These are phyloP conservation scores for Oryza longistaminata DNA, from an alignment of 176 grass and related monocot species.

Conservation along the genomic window DNA sequence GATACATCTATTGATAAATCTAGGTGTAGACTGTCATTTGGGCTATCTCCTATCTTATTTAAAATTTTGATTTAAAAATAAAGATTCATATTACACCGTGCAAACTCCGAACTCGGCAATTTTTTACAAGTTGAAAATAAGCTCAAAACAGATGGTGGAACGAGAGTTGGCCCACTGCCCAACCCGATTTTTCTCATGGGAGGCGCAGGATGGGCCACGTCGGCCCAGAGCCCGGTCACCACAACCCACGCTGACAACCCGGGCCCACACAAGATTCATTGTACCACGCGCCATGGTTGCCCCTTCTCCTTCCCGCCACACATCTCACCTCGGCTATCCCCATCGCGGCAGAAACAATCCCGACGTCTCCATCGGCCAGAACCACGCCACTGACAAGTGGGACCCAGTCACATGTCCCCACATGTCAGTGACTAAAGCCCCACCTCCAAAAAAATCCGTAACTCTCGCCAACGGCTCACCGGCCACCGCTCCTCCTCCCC, in stretches of 20 bases:
- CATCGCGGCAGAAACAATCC: conserved; percentile 34
- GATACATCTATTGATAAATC: too few relatives aligned
- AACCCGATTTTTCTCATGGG: neutral
- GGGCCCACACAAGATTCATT: conserved; percentile 7
- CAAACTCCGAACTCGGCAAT: too few relatives aligned
- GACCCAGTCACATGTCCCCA: neutral
- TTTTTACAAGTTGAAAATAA: neutral
- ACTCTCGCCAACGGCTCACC: neutral
- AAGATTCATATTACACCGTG: neutral
- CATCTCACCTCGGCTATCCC: neutral
- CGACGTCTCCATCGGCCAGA: neutral
- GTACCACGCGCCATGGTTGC: conserved; percentile 20
- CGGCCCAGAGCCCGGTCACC: neutral
- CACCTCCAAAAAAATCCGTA: neutral
- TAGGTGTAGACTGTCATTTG: too few relatives aligned
- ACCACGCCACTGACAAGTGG: conserved; percentile 15
- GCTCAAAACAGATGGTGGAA: neutral
- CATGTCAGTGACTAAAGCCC: neutral
- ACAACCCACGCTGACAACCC: neutral
- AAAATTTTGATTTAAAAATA: neutral
- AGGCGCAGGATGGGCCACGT: conserved; percentile 25
- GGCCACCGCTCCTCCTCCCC: neutral
- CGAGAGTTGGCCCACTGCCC: neutral
- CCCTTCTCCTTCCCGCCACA: conserved; percentile 43
- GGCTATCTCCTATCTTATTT: too few relatives aligned